A percentile compares a stretch with the other conserved stretches of the same genome.
phyloP scores from a whole-genome alignment of 2,329 filamentous ascomycete species.

The Aciculosporium take region DNA sequence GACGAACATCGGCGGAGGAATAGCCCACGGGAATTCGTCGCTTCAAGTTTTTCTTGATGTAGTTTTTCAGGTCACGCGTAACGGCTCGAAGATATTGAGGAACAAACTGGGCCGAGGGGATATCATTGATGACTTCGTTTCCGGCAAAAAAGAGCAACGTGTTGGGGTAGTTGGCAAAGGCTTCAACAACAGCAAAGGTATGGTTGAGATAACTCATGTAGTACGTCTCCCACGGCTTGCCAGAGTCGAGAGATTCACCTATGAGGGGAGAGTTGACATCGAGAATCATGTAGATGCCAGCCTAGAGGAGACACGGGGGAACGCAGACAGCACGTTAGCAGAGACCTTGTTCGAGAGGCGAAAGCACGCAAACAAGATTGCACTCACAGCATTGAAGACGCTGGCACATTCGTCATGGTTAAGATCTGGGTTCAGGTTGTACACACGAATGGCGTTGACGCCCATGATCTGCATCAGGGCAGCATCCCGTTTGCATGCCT shows the following conservation, averaged over 20 bases:
- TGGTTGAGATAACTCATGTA: constrained; percentile 47
- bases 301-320: constrained; percentile 17
- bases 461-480: constrained; percentile 51
- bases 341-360: not conserved
- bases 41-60: constrained; percentile 56
- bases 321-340: not conserved
- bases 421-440: constrained; percentile 50
- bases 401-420: constrained; percentile 54
- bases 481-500: constrained; percentile 48
- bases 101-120: constrained; percentile 41
- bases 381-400: constrained; percentile 46
- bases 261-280: constrained; percentile 52
- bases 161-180: constrained; percentile 53
- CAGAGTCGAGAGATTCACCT: constrained; percentile 42
- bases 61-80: constrained; percentile 68
- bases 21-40: constrained; percentile 65
- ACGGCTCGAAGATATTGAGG: constrained; percentile 63
- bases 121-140: constrained; percentile 63
- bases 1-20: constrained; percentile 65
- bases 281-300: constrained; percentile 55
- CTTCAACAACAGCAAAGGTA: constrained; percentile 52
- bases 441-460: constrained; percentile 55
- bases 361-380: not conserved
- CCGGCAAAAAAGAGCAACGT: constrained; percentile 62
- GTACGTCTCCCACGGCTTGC: constrained; percentile 44